Evolutionary conservation across 306 rosid genomes (phyloP), one percentile per base, ranked within the genome.

Genomic region (Ormosia semicastrata): DNA sequence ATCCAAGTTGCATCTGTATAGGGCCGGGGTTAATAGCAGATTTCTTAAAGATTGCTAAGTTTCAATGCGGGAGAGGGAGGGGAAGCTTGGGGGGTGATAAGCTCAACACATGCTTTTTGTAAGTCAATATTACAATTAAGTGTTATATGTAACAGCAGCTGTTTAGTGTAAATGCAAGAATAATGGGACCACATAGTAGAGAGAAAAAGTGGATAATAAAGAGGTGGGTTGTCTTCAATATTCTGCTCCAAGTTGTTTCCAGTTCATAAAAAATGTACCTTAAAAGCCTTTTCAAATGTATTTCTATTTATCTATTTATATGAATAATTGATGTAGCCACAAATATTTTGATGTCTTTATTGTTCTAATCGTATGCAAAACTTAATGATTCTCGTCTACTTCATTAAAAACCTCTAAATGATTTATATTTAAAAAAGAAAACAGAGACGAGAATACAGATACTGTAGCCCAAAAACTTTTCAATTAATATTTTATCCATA

Each of bases 21-120:
- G 94, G 74, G 73, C 95, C 0, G 97, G 95, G 67, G 90, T 93
- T 70, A 93, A 87, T 82, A 79, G 77, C 77, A 84, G 32, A 87
- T 84, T 83, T 79, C 89, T 91, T 65, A 75, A 89, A 60, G 29
- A 73, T 49, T 32, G 83, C 4, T 54, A 5, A 66, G 60, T 15
- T 71, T 32, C 52, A 6, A 7, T 64, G 49, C 29, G 41, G 9
- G n/a, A n/a, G n/a, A n/a, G 12, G n/a, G 15, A 0, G 14, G 1
- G 52, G 52, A 3, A 14, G 80, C 54, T 32, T 46, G 15, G 47
- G 37, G 36, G 39, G 46, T 37, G 73, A 66, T 52, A 14, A 66
- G 1, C 1, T 7, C 1, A 6, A 1, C 29, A 41, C 11, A 59
- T 41, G 3, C n/a, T n/a, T 65, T 10, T 12, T 34, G 30, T 17